Evolutionary conservation across 805 yeast species (phyloP).

Genomic region (Teunomyces funiuensis): DNA sequence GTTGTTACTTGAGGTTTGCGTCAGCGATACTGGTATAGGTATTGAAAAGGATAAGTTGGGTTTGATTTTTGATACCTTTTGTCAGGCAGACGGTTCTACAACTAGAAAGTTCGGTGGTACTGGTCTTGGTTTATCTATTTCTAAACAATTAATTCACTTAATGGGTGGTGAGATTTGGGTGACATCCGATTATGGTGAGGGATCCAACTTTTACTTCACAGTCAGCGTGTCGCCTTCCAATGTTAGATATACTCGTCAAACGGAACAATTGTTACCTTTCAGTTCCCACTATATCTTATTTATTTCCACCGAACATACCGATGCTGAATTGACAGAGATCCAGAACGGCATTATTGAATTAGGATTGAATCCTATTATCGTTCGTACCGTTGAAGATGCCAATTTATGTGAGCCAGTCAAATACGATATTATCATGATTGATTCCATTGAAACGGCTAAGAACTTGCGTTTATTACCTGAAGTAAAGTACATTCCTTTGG

Average conservation of each 20-base stretch:
- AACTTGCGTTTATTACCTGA: slow-evolving; percentile 67
- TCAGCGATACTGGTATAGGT: slow-evolving; percentile 89
- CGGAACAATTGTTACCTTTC: slow-evolving; percentile 72
- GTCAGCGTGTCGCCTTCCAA: slow-evolving; percentile 74
- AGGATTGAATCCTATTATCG: slow-evolving; percentile 62
- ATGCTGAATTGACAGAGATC: slow-evolving; percentile 51
- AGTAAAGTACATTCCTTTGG: slow-evolving; percentile 83
- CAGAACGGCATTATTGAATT: slow-evolving; percentile 50
- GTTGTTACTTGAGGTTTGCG: slow-evolving; percentile 73
- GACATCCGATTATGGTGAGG: slow-evolving; percentile 73
- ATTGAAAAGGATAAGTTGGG: slow-evolving; percentile 83
- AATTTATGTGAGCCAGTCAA: slow-evolving; percentile 55
- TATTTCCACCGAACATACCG: slow-evolving; percentile 62
- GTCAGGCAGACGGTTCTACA: slow-evolving; percentile 93
- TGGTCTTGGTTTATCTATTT: slow-evolving; percentile 84
- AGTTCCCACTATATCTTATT: slow-evolving; percentile 67
- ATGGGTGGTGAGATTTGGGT: slow-evolving; percentile 98
- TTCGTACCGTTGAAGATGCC: slow-evolving; percentile 56
- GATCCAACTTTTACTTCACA: slow-evolving; percentile 82
- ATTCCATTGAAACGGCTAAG: slow-evolving; percentile 72
- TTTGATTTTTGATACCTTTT: slow-evolving; percentile 82
- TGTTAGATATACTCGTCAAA: slow-evolving; percentile 58
- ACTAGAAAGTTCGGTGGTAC: slow-evolving; percentile 93
- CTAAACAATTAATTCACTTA: slow-evolving; percentile 80
- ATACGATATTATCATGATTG: slow-evolving; percentile 81